phyloP scores from a whole-genome alignment of 768 basidiomycete species.

The Termitomyces sp. region DNA sequence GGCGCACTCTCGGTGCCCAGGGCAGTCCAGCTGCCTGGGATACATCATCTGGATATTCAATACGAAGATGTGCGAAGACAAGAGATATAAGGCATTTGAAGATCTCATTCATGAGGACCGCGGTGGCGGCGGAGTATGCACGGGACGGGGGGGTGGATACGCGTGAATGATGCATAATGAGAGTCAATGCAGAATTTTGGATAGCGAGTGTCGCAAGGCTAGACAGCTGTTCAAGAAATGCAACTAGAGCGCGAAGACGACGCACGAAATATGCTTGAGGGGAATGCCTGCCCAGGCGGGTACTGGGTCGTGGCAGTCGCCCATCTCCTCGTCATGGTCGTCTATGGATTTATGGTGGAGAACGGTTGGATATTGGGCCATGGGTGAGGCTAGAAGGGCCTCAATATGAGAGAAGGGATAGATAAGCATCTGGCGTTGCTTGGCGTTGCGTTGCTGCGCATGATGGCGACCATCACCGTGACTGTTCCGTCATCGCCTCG shows the following conservation, averaged over 20 bases:
- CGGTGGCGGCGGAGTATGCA: constrained; percentile 88
- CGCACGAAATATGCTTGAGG: constrained; percentile 77
- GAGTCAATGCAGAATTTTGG: constrained; percentile 85
- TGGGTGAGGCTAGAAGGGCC: constrained; percentile 12
- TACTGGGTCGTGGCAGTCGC: constrained; percentile 26
- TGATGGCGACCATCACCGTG: constrained; percentile 5
- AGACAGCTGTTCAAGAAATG: background rate
- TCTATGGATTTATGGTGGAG: constrained; percentile 19
- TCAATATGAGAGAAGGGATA: background rate
- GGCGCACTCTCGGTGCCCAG: constrained; percentile 1
- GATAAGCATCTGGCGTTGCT: constrained; percentile 1
- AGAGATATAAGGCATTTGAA: constrained; percentile 89
- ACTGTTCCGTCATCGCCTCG: constrained; percentile 4
- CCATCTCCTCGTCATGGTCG: constrained; percentile 37
- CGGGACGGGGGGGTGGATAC: constrained; percentile 69
- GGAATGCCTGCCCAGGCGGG: constrained; percentile 67
- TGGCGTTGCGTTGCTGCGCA: constrained; percentile 6
- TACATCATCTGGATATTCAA: constrained; percentile 32
- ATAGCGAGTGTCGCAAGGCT: constrained; percentile 82
- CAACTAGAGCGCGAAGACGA: background rate
- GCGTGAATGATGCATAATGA: constrained; percentile 97
- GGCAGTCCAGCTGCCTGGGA: constrained; percentile 19
- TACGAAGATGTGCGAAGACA: constrained; percentile 69
- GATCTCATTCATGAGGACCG: constrained; percentile 91
- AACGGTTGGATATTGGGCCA: constrained; percentile 11